These are phyloP conservation scores for Fusarium longipes DNA, from an alignment of 2,329 filamentous ascomycete species.

Conservation along the genomic window DNA sequence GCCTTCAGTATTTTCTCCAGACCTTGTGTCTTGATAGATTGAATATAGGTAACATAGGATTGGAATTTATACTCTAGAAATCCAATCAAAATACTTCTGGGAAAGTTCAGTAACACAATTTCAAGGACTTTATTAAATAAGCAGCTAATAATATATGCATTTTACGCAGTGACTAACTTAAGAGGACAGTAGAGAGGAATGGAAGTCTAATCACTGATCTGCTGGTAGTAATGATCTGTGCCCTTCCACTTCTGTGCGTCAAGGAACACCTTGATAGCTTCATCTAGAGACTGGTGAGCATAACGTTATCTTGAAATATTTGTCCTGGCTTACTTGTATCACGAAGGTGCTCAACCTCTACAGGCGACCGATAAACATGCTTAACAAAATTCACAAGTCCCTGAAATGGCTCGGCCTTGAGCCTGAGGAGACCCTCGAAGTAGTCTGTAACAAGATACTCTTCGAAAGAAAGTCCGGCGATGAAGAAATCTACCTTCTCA, in stretches of 20 bases:
- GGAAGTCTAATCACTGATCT: not conserved
- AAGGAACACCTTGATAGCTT: not conserved
- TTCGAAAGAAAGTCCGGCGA: not conserved
- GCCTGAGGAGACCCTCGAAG: not conserved
- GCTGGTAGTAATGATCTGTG: not conserved
- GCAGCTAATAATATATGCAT: too few species aligned
- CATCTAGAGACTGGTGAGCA: not conserved
- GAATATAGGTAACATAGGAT: too few species aligned
- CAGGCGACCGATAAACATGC: constrained; percentile 1
- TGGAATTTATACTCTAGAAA: too few species aligned
- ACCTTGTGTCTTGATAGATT: too few species aligned
- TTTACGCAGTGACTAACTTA: not conserved
- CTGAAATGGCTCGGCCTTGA: not conserved
- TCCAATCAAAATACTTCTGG: too few species aligned
- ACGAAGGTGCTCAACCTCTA: not conserved
- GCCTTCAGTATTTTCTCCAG: too few species aligned
- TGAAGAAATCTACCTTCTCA: not conserved
- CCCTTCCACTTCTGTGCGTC: constrained; percentile 5
- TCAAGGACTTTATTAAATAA: too few species aligned
- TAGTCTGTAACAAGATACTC: constrained; percentile 4
- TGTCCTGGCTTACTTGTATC: not conserved
- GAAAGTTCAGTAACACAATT: too few species aligned
- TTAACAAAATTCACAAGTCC: not conserved
- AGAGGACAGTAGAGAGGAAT: not conserved
- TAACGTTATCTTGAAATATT: accelerated